These are phyloP conservation scores for Cercophora samala DNA, from an alignment of 495 filamentous ascomycete species.

Conservation along the genomic window DNA sequence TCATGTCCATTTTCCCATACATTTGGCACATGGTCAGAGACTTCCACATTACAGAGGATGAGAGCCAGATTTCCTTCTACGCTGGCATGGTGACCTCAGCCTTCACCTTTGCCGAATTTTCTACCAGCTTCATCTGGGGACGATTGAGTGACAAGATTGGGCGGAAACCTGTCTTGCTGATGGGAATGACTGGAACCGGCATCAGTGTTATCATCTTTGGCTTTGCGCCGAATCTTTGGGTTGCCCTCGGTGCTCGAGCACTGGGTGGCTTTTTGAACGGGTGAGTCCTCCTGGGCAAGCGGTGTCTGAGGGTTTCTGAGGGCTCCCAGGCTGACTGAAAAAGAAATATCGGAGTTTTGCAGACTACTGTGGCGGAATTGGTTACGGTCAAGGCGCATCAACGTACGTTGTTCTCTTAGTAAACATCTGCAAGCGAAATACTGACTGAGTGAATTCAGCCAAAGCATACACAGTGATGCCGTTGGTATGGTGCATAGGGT, in stretches of 20 bases:
- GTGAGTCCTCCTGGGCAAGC: constrained; percentile 43
- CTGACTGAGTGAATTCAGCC: constrained; percentile 47
- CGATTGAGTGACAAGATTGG: constrained; percentile 87
- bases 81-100: constrained; percentile 95
- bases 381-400: constrained; percentile 90
- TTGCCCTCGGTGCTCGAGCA: constrained; percentile 82
- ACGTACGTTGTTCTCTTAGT: constrained; percentile 49
- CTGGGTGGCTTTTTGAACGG: constrained; percentile 91
- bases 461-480: constrained; percentile 97
- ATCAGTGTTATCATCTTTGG: constrained; percentile 93
- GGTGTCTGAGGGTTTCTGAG: no score
- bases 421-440: constrained; percentile 12
- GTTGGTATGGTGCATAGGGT: constrained; percentile 94
- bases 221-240: constrained; percentile 77
- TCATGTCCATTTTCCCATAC: constrained; percentile 99
- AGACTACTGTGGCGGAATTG: constrained; percentile 91
- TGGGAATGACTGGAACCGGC: constrained; percentile 82
- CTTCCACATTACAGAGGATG: constrained; percentile 77
- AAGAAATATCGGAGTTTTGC: constrained; percentile 83
- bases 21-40: constrained; percentile 96
- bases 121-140: constrained; percentile 87
- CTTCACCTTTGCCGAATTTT: constrained; percentile 94
- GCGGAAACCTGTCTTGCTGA: constrained; percentile 86
- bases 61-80: constrained; percentile 81
- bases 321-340: constrained; percentile 28